A percentile compares a stretch with the other conserved stretches of the same genome.
Conservation (phyloP, 371 early-diverging fungal species). For the Encephalitozoon hellem region DNA sequence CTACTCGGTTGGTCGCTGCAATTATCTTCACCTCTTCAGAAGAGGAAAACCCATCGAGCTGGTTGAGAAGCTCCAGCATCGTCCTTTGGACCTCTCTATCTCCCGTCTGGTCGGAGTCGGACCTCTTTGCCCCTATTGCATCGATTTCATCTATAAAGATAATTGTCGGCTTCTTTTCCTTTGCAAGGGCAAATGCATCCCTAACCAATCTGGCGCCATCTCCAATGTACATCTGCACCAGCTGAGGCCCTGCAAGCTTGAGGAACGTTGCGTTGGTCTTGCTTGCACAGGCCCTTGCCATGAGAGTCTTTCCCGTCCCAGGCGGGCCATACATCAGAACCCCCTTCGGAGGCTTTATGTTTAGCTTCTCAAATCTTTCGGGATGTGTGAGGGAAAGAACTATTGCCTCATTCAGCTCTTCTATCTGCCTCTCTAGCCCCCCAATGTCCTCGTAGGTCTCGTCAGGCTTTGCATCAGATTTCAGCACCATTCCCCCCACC, state of each 20-base stretch:
- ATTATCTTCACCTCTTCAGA: conserved; percentile 95
- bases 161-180: conserved; percentile 94
- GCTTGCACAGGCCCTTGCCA: conserved; percentile 93
- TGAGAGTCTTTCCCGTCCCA: conserved; percentile 76
- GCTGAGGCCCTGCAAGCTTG: conserved; percentile 90
- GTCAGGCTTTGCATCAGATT: conserved; percentile 85
- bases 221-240: conserved; percentile 99
- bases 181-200: conserved; percentile 92
- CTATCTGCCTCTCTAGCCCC: conserved; percentile 94
- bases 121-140: conserved; percentile 96
- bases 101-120: conserved; percentile 89
- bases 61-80: conserved; percentile 96
- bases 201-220: conserved; percentile 96
- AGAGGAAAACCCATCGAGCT: conserved; percentile 92
- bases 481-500: conserved; percentile 98
- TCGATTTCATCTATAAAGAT: conserved; percentile 99
- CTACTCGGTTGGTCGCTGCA: conserved; percentile 99
- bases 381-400: conserved; percentile 92
- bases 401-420: conserved; percentile 93
- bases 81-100: conserved; percentile 99
- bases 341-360: conserved; percentile 93
- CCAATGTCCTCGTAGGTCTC: conserved; percentile 97
- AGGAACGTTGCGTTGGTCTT: conserved; percentile 88
- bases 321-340: conserved; percentile 97
- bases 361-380: conserved; percentile 84